Conservation (phyloP, 192 early-diverging fungal genomes). For the Mortierella alpina region DNA sequence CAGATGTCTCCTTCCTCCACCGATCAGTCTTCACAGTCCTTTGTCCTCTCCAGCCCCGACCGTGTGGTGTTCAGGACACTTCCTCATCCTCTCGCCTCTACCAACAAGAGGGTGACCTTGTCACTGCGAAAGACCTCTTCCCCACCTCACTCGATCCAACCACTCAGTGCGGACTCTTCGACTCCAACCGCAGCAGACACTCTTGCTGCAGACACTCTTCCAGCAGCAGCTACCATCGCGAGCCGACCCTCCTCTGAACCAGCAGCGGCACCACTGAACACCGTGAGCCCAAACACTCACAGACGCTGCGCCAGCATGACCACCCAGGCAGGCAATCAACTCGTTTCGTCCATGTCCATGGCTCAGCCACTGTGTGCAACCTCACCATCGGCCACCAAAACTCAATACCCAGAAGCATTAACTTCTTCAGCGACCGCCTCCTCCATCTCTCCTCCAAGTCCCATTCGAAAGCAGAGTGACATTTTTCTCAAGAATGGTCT, state of each 20-base stretch:
- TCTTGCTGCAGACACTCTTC: neutral
- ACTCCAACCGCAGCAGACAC: neutral
- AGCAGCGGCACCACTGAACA: slow-evolving; percentile 14
- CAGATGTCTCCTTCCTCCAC: slow-evolving; percentile 37
- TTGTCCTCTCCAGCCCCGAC: slow-evolving; percentile 41
- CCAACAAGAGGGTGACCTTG: slow-evolving; percentile 51
- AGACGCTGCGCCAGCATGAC: slow-evolving; percentile 4
- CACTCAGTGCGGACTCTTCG: neutral
- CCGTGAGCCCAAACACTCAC: slow-evolving; percentile 37
- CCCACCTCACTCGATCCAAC: slow-evolving; percentile 5
- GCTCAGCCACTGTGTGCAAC: slow-evolving; percentile 9
- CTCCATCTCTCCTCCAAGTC: neutral
- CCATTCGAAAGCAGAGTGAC: slow-evolving; percentile 13
- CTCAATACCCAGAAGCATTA: neutral
- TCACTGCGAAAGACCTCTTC: slow-evolving; percentile 28
- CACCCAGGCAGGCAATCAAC: neutral
- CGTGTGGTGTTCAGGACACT: slow-evolving; percentile 49
- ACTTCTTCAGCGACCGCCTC: slow-evolving; percentile 1
- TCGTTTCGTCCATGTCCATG: neutral
- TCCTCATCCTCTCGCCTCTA: slow-evolving; percentile 40
- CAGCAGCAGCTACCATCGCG: neutral
- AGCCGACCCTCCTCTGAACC: slow-evolving; percentile 12
- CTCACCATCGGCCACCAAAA: neutral
- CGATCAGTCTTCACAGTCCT: slow-evolving; percentile 27
- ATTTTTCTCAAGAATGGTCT: slow-evolving; percentile 44